These are phyloP conservation scores for Chamaenerion angustifolium DNA, from an alignment of 345 rosid genomes.

Conservation along the genomic window DNA sequence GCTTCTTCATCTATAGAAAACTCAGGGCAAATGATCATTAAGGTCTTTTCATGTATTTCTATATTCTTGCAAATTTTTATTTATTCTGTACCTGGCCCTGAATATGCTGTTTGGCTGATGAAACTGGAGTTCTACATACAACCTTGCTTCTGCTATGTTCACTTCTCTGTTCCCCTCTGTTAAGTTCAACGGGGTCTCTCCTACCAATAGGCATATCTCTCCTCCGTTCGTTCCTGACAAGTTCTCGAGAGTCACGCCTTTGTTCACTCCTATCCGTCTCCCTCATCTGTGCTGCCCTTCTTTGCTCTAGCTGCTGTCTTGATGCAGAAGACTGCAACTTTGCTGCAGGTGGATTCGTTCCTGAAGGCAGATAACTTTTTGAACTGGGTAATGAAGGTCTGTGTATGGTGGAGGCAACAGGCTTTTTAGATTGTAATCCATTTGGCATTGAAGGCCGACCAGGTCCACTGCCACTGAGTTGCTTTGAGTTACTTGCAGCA, in stretches of 20 bases:
- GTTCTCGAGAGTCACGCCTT: constrained; percentile 20
- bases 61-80: not conserved
- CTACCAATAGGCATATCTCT: too few relatives aligned
- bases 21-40: not conserved
- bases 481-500: constrained; percentile 33
- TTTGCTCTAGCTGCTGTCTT: constrained; percentile 40
- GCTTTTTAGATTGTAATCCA: constrained; percentile 25
- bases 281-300: constrained; percentile 6
- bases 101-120: constrained; percentile 39
- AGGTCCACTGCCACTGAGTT: constrained; percentile 36
- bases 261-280: too few relatives aligned
- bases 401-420: constrained; percentile 16
- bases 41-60: not conserved
- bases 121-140: constrained; percentile 26
- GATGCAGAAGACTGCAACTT: constrained; percentile 28
- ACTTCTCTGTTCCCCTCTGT: too few relatives aligned
- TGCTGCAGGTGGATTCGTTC: constrained; percentile 27
- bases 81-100: not conserved
- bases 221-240: constrained; percentile 7
- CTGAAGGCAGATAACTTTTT: constrained; percentile 23
- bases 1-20: constrained; percentile 29
- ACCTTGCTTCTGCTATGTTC: constrained; percentile 8
- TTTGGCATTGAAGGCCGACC: constrained; percentile 37
- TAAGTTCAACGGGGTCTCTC: too few relatives aligned
- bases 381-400: constrained; percentile 24